These are phyloP conservation scores for Mortierella polycephala DNA, from an alignment of 371 early-diverging fungal genomes.

Conservation along the genomic window DNA sequence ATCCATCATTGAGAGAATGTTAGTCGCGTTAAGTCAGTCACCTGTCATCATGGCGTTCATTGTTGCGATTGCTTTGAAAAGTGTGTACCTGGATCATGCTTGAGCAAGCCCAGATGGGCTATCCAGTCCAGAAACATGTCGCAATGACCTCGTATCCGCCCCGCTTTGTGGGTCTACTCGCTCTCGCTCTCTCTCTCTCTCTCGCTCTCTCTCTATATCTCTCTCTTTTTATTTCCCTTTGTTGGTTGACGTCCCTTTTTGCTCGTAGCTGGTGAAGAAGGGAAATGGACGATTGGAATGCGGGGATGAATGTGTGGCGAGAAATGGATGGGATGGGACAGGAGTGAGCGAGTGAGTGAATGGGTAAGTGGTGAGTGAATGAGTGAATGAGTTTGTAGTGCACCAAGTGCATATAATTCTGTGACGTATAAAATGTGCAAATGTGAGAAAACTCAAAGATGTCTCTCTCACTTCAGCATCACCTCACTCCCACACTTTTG, in stretches of 20 bases:
- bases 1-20: not conserved
- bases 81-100: slow-evolving; percentile 73
- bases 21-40: not conserved
- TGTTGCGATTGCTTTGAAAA: not conserved
- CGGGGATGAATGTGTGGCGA: not conserved
- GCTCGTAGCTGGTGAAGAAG: not conserved
- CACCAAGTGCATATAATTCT: not conserved
- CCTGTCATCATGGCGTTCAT: not conserved
- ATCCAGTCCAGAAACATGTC: slow-evolving; percentile 77
- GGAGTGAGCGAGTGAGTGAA: no score
- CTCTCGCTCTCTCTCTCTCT: no score
- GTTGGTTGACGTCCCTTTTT: no score
- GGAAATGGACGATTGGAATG: not conserved
- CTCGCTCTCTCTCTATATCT: no score
- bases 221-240: no score
- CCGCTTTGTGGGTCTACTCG: no score
- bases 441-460: not conserved
- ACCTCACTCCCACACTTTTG: no score
- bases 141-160: no score
- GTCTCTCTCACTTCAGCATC: not conserved
- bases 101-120: slow-evolving; percentile 71
- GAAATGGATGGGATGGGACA: not conserved
- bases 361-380: not conserved
- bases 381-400: not conserved
- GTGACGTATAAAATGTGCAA: no score